Evolutionary conservation across 805 yeast species (phyloP), one percentile per base, ranked within the genome.

Genomic region (Kluyveromyces wickerhamii): DNA sequence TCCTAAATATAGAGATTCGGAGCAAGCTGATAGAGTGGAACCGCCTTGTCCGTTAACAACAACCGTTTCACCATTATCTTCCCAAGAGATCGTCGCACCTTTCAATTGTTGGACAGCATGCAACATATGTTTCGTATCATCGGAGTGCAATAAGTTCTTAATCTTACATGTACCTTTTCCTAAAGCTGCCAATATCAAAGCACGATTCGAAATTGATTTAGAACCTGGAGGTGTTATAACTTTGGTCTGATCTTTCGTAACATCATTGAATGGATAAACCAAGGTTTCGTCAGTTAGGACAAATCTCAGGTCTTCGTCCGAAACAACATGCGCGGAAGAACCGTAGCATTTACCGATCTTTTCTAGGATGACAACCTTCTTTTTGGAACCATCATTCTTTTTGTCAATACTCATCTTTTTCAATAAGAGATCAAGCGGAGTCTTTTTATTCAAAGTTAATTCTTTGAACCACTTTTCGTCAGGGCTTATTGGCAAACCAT

Each of bases 121-220:
- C 46, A 92, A 67, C 98, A 92, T 92, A 51, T 83, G 88, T 41
- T 82, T 86, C 8, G 97, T 92, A 55, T 92, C 98, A 53, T 89
- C 98, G 3, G 97, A 89, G 54, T 92, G 96, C 35, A 92, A 71
- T 51, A 92, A 66, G 61, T 92, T 92, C 43, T 77, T 79, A 45
- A 92, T 75, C 48, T 72, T 74, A 53, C 95, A 87, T 17, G 78
- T 72, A 28, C 97, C 97, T 35, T 70, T 62, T 40, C 95, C 95
- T 41, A 92, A 71, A 14, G 97, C 94, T 29, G 98, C 97, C 44
- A 92, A 66, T 11, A 92, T 75, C 39, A 92, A 67, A 5, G 96
- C 98, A 57, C 98, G 77, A 56, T 92, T 92, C 6, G 97, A 88
- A 40, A 92, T 89, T 3, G 97, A 89, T 57, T 92, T 92, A 2